These are phyloP conservation scores for Herpetospermum pedunculosum DNA, from an alignment of 306 rosid genomes.

Conservation along the genomic window DNA sequence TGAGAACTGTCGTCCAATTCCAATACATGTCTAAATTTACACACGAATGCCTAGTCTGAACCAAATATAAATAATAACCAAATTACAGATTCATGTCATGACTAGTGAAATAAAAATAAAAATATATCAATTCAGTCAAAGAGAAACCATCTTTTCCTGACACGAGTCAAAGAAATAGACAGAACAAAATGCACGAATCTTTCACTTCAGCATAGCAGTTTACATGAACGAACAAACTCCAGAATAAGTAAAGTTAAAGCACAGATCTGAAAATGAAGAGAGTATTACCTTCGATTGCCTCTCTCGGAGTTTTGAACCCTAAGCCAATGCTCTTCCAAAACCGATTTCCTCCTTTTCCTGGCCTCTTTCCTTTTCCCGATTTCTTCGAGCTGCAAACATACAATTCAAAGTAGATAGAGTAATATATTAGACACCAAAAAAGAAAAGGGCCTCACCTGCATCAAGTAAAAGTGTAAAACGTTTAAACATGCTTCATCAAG, in stretches of 20 bases:
- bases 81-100: too few relatives aligned
- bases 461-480: not conserved
- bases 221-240: not conserved
- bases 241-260: not conserved
- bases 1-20: not conserved
- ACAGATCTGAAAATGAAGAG: not conserved
- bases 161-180: not conserved
- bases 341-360: constrained; percentile 47
- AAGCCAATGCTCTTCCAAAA: constrained; percentile 43
- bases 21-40: too few relatives aligned
- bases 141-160: not conserved
- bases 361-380: constrained; percentile 37
- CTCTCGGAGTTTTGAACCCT: constrained; percentile 53
- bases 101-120: too few relatives aligned
- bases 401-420: not conserved
- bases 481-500: not conserved
- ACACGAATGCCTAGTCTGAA: too few relatives aligned
- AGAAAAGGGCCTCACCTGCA: not conserved
- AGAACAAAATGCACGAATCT: not conserved
- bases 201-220: not conserved
- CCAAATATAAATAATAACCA: too few relatives aligned
- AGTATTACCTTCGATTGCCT: constrained; percentile 35
- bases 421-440: not conserved
- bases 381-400: constrained; percentile 35
- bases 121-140: too few relatives aligned